Percentiles rank a stretch among this genome's conserved stretches.
phyloP scores from a whole-genome alignment of 1,284 basidiomycete species.

The Melampsora larici-populina region DNA sequence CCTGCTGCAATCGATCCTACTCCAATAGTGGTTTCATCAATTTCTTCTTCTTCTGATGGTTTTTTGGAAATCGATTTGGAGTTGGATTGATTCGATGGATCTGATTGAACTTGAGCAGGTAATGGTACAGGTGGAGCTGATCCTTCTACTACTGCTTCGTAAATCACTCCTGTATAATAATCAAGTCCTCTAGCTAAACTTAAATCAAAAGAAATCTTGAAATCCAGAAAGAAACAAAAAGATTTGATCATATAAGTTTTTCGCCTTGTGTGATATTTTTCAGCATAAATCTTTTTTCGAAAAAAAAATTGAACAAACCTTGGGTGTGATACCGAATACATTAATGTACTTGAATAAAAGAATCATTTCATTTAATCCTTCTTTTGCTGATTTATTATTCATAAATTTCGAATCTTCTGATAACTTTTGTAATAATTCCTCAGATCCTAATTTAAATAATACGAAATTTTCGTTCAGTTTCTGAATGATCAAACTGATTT shows the following conservation, averaged over 20 bases:
- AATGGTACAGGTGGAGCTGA: slow-evolving; percentile 74
- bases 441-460: slow-evolving; percentile 62
- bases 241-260: neutral
- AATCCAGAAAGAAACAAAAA: neutral
- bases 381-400: slow-evolving; percentile 70
- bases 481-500: neutral
- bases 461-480: neutral
- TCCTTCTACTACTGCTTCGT: slow-evolving; percentile 89
- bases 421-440: slow-evolving; percentile 73
- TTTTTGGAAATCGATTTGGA: slow-evolving; percentile 54
- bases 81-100: slow-evolving; percentile 60
- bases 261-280: too few species aligned
- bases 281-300: neutral
- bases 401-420: slow-evolving; percentile 66
- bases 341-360: slow-evolving; percentile 78
- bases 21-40: slow-evolving; percentile 88
- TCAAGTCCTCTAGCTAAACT: slow-evolving; percentile 93
- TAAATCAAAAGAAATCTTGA: slow-evolving; percentile 87
- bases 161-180: slow-evolving; percentile 98
- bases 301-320: slow-evolving; percentile 56
- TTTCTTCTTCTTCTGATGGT: slow-evolving; percentile 72
- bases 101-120: slow-evolving; percentile 56
- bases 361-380: slow-evolving; percentile 86
- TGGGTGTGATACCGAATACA: slow-evolving; percentile 75
- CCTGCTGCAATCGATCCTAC: slow-evolving; percentile 97